Percentiles rank a stretch among this genome's conserved stretches.
Evolutionary conservation across 768 basidiomycete genomes (phyloP).

Genomic region (Suillus decipiens): DNA sequence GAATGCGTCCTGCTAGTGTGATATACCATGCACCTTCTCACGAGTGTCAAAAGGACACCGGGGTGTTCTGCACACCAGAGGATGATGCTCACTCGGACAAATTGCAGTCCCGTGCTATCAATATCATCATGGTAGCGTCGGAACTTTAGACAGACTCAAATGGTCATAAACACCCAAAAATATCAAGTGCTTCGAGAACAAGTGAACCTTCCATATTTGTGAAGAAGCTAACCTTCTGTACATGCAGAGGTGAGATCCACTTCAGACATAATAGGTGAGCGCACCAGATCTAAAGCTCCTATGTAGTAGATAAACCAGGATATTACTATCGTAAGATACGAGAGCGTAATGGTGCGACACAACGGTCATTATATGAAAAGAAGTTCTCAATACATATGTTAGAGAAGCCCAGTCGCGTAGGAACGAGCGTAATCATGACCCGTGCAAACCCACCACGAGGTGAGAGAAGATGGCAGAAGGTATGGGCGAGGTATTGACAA

Average conservation of each 20-base stretch:
- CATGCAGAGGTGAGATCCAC: background rate
- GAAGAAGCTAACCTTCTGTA: background rate
- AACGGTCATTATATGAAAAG: conserved; percentile 1
- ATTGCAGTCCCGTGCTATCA: background rate
- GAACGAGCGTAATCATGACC: conserved; percentile 5
- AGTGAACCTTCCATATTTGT: background rate
- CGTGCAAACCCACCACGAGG: background rate
- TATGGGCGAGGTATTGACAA: background rate
- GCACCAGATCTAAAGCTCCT: conserved; percentile 4
- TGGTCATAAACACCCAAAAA: conserved; percentile 4
- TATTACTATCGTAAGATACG: background rate
- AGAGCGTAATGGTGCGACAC: background rate
- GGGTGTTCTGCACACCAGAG: background rate
- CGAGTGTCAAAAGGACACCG: background rate
- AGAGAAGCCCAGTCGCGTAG: conserved; percentile 7
- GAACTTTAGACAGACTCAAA: background rate
- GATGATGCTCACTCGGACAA: background rate
- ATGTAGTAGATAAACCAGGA: background rate
- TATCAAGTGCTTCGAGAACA: conserved; percentile 5
- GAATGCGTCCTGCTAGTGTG: background rate
- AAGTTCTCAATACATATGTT: background rate
- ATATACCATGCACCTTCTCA: background rate
- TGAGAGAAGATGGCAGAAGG: background rate
- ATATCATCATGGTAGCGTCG: background rate
- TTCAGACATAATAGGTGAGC: background rate